phyloP scores from a whole-genome alignment of 371 early-diverging fungal species.

The Syncephalastrum contaminatum region DNA sequence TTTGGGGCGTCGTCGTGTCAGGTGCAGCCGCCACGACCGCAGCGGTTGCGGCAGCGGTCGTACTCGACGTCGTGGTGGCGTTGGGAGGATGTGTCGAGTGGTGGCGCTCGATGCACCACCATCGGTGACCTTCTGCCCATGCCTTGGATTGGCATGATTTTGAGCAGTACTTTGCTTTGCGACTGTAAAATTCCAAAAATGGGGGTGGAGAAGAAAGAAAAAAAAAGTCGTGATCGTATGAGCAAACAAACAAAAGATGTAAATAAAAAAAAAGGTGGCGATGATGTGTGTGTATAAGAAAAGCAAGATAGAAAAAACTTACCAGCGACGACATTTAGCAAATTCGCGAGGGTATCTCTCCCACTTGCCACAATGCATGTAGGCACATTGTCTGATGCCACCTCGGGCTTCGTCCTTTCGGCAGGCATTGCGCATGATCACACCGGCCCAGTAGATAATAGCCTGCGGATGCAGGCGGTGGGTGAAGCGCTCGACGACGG shows the following conservation, averaged over 20 bases:
- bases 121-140: conserved; percentile 74
- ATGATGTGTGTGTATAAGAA: not conserved
- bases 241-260: conserved; percentile 7
- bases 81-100: conserved; percentile 14
- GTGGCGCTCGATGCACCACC: conserved; percentile 73
- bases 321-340: conserved; percentile 76
- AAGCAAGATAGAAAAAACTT: conserved; percentile 5
- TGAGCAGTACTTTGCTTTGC: conserved; percentile 79
- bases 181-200: conserved; percentile 17
- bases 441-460: conserved; percentile 74
- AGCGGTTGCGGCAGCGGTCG: conserved; percentile 16
- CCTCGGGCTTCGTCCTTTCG: conserved; percentile 70
- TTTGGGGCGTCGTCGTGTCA: conserved; percentile 16
- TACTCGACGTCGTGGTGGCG: conserved; percentile 11
- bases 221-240: conserved; percentile 2
- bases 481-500: conserved; percentile 71
- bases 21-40: conserved; percentile 16
- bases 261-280: not conserved
- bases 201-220: not conserved
- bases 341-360: conserved; percentile 71
- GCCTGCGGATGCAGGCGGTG: conserved; percentile 60
- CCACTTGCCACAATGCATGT: conserved; percentile 73
- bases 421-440: conserved; percentile 79
- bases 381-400: conserved; percentile 72
- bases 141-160: conserved; percentile 72